These are phyloP conservation scores for Colletotrichum limetticola DNA, from an alignment of 2,329 filamentous ascomycete species.

Conservation along the genomic window DNA sequence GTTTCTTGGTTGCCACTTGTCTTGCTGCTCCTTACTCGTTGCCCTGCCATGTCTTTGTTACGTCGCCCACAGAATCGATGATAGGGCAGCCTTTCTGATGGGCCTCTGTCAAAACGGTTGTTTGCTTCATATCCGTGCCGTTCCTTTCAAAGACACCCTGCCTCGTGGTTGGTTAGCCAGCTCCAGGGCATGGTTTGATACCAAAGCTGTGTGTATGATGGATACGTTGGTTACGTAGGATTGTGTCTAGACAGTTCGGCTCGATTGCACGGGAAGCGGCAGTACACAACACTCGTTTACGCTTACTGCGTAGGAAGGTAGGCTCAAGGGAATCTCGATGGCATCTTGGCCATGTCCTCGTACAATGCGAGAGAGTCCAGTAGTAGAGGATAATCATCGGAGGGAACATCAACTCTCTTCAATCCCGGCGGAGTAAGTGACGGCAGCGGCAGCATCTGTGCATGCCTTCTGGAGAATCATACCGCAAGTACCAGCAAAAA, in stretches of 20 bases:
- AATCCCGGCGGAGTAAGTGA: neutral
- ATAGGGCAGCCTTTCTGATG: conserved; percentile 6
- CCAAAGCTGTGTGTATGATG: neutral
- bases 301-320: neutral
- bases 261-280: neutral
- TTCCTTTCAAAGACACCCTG: conserved; percentile 14
- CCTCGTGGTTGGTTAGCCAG: conserved; percentile 5
- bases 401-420: neutral
- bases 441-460: conserved; percentile 22
- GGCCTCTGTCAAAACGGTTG: conserved; percentile 15
- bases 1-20: conserved; percentile 4
- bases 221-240: neutral
- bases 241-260: neutral
- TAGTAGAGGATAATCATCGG: neutral
- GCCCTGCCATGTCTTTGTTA: conserved; percentile 11
- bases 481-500: neutral
- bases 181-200: neutral
- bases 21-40: conserved; percentile 15
- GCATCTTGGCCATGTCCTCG: neutral
- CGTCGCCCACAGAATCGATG: neutral
- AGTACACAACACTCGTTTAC: neutral
- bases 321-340: neutral
- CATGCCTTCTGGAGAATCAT: neutral
- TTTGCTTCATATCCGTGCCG: conserved; percentile 17
- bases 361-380: neutral